Evolutionary conservation across 805 yeast species (phyloP), one percentile per base, ranked within the genome.

Genomic region (Saccharomycopsis vini): DNA sequence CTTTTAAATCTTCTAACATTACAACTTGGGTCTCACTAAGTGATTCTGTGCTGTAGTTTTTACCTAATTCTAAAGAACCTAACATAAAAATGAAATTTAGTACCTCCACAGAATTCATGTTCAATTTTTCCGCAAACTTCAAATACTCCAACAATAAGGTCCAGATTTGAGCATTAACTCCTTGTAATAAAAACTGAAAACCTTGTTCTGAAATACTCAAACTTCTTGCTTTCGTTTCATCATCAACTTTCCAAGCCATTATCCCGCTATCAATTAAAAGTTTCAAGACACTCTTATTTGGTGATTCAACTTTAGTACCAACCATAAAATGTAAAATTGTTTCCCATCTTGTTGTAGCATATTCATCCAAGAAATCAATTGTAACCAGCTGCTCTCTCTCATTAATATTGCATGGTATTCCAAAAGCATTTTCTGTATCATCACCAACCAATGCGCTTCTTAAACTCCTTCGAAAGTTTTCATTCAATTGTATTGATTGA

Each of bases 81-180:
- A 92, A 67, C 77, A 90, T 81, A 64, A 92, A 92, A 10, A 92
- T 81, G 61, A 92, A 92, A 61, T 90, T 89, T 37, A 92, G 68
- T 30, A 92, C 95, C 56, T 92, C 98, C 16, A 92, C 97, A 0
- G 95, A 88, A 62, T 92, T 95, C 95, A 89, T 86, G 56, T 84
- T 77, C 41, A 86, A 69, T 22, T 79, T 78, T 56, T 85, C 90
- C 1, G 97, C 76, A 71, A 86, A 73, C 58, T 84, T 81, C 49
- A 92, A 65, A 58, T 92, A 92, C 58, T 92, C 96, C 32, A 92
- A 64, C 38, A 92, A 64, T 33, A 92, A 64, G 0, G 95, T 81
- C 98, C 98, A 92, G 15, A 92, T 81, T 62, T 92, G 98, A 0
- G 95, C 82, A 58, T 87, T 88, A 21, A 84, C 84, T 55, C 89